These are phyloP conservation scores for Pulveroboletus frians DNA, from an alignment of 768 basidiomycete genomes.

Conservation along the genomic window DNA sequence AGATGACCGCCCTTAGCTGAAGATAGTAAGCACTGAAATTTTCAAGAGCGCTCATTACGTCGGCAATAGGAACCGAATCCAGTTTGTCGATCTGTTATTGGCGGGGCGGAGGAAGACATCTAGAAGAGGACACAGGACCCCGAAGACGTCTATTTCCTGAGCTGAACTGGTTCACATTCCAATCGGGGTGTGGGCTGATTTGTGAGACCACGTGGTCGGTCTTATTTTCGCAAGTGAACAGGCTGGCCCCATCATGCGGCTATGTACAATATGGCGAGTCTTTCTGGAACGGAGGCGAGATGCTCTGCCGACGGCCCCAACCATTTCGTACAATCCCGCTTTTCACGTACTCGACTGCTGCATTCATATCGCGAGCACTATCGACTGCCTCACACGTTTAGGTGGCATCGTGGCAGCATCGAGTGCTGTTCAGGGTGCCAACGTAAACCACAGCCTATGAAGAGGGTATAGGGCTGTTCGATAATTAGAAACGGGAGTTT, in stretches of 20 bases:
- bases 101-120: constrained; percentile 9
- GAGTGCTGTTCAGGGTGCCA: constrained; percentile 23
- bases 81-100: constrained; percentile 15
- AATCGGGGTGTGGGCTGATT: background rate
- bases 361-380: constrained; percentile 20
- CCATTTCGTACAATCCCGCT: constrained; percentile 18
- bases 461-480: constrained; percentile 21
- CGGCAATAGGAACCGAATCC: constrained; percentile 10
- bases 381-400: constrained; percentile 20
- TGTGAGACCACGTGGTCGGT: constrained; percentile 16
- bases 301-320: constrained; percentile 19
- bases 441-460: constrained; percentile 28
- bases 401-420: constrained; percentile 16
- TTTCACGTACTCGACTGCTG: constrained; percentile 23
- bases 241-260: constrained; percentile 5
- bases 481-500: constrained; percentile 13
- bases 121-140: constrained; percentile 18
- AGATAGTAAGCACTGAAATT: constrained; percentile 3
- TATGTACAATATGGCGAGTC: constrained; percentile 8
- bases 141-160: constrained; percentile 9
- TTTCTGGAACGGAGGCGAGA: constrained; percentile 20
- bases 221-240: constrained; percentile 3
- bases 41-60: constrained; percentile 15
- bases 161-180: constrained; percentile 22
- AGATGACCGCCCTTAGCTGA: constrained; percentile 6